Evolutionary conservation across 179 eudicot species (phyloP).

Genomic region (Silene vulgaris): DNA sequence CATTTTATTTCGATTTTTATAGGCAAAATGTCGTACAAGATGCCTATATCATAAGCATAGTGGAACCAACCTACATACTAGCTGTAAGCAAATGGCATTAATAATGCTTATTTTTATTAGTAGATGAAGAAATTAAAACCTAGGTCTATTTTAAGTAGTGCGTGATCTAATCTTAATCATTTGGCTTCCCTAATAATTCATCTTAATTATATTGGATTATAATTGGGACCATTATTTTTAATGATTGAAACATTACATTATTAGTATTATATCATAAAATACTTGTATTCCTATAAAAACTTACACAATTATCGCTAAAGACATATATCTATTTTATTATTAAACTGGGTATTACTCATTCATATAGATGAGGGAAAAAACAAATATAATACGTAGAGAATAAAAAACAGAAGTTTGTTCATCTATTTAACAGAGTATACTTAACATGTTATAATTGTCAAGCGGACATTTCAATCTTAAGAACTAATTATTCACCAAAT

Average conservation of each 20-base stretch:
- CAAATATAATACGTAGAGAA: too few relatives aligned
- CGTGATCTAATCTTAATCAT: background rate
- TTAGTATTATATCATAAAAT: too few relatives aligned
- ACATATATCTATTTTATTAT: too few relatives aligned
- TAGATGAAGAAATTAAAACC: background rate
- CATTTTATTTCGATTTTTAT: background rate
- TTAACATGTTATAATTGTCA: too few relatives aligned
- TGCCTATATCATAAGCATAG: background rate
- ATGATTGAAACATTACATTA: background rate
- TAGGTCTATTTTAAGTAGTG: background rate
- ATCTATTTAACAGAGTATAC: too few relatives aligned
- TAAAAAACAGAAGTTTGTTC: too few relatives aligned
- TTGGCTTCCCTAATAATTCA: background rate
- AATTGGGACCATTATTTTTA: background rate
- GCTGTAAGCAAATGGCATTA: background rate
- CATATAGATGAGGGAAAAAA: too few relatives aligned
- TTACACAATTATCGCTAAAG: too few relatives aligned
- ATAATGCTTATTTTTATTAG: background rate
- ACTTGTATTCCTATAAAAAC: too few relatives aligned
- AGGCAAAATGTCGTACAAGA: background rate
- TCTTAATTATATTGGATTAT: background rate
- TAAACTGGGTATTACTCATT: too few relatives aligned
- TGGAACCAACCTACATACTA: background rate
- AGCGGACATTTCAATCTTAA: too few relatives aligned
- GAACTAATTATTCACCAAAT: too few relatives aligned